Evolutionary conservation across 1,284 basidiomycete genomes (phyloP).

Genomic region (Ceratobasidium sp.): DNA sequence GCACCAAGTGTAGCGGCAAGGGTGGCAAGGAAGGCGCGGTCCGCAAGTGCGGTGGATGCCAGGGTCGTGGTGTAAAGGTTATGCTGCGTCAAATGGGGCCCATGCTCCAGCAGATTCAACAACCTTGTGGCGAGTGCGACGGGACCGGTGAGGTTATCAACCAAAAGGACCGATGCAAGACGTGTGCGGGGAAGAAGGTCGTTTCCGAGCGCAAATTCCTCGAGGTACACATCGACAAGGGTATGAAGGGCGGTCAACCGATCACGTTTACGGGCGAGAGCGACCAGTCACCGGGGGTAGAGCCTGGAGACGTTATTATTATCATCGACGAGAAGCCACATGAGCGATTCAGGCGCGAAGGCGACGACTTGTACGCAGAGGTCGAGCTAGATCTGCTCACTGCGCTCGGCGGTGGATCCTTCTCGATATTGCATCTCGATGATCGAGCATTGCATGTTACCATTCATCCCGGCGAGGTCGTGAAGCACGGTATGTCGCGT

Average conservation of each 20-base stretch:
- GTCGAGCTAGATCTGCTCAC: slow-evolving; percentile 94
- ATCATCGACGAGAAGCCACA: slow-evolving; percentile 97
- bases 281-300: slow-evolving; percentile 92
- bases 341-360: slow-evolving; percentile 90
- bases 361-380: slow-evolving; percentile 91
- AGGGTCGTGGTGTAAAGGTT: slow-evolving; percentile 92
- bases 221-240: slow-evolving; percentile 99
- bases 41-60: slow-evolving; percentile 82
- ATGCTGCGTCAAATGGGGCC: slow-evolving; percentile 97
- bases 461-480: slow-evolving; percentile 90
- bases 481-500: slow-evolving; percentile 85
- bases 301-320: slow-evolving; percentile 97
- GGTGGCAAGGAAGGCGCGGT: slow-evolving; percentile 98
- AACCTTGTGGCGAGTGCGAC: slow-evolving; percentile 91
- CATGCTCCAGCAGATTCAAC: slow-evolving; percentile 99
- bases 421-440: slow-evolving; percentile 93
- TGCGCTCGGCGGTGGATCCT: slow-evolving; percentile 92
- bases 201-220: slow-evolving; percentile 96
- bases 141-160: slow-evolving; percentile 96
- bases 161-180: slow-evolving; percentile 91
- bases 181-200: slow-evolving; percentile 97
- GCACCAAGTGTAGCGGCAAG: slow-evolving; percentile 92
- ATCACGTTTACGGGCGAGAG: slow-evolving; percentile 96
- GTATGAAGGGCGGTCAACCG: slow-evolving; percentile 98
- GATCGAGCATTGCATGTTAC: slow-evolving; percentile 89